Conservation (phyloP, 495 filamentous ascomycete species). For the Podospora tetraspora region DNA sequence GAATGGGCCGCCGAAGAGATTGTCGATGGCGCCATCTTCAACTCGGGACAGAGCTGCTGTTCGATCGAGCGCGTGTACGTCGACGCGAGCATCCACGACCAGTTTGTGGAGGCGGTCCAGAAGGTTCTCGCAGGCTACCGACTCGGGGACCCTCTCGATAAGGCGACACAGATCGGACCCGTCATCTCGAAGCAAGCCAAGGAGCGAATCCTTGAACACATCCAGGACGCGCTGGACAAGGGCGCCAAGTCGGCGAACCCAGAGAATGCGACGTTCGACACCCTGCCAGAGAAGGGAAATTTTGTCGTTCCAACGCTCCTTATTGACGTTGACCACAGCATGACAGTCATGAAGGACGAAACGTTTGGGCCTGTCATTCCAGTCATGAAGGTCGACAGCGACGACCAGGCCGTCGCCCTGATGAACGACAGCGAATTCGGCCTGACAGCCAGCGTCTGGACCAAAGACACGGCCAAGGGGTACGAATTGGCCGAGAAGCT, state of each 20-base stretch:
- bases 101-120: slow-evolving; percentile 71
- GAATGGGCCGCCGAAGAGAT: slow-evolving; percentile 89
- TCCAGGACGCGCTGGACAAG: slow-evolving; percentile 77
- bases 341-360: slow-evolving; percentile 91
- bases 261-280: slow-evolving; percentile 66
- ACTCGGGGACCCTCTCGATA: slow-evolving; percentile 77
- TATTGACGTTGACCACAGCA: slow-evolving; percentile 72
- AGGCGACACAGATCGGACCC: slow-evolving; percentile 76
- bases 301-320: slow-evolving; percentile 82
- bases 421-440: slow-evolving; percentile 98
- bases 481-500: slow-evolving; percentile 72
- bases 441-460: slow-evolving; percentile 97
- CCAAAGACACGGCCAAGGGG: slow-evolving; percentile 75
- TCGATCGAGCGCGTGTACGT: slow-evolving; percentile 90
- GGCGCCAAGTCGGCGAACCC: slow-evolving; percentile 83
- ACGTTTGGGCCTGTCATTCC: slow-evolving; percentile 95
- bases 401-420: slow-evolving; percentile 72
- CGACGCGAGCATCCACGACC: slow-evolving; percentile 72
- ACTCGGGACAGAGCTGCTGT: slow-evolving; percentile 96
- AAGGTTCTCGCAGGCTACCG: slow-evolving; percentile 82
- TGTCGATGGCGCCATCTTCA: slow-evolving; percentile 91
- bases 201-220: slow-evolving; percentile 70
- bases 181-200: slow-evolving; percentile 76
- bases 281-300: slow-evolving; percentile 67
- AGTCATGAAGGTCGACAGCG: slow-evolving; percentile 82